Conservation (phyloP, 2,329 filamentous ascomycete genomes). For the Neurospora crassa region DNA sequence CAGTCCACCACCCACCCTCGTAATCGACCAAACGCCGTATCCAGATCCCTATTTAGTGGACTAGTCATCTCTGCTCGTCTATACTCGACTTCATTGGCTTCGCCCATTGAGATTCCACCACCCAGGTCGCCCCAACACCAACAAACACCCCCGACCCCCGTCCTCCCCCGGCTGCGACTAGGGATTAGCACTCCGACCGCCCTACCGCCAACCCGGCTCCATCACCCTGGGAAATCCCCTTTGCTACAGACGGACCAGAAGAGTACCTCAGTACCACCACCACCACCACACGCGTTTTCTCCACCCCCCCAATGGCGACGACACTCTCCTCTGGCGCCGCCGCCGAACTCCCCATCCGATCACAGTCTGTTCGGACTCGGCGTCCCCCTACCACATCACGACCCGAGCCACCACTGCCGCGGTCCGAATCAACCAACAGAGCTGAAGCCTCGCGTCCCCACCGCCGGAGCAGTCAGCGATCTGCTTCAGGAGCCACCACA, state of each 20-base stretch:
- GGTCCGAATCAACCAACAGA: slow-evolving; percentile 19
- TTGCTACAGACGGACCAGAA: background rate
- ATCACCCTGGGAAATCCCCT: slow-evolving; percentile 1
- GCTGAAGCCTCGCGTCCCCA: slow-evolving; percentile 19
- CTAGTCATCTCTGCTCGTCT: background rate
- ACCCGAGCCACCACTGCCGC: slow-evolving; percentile 15
- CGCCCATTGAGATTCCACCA: background rate
- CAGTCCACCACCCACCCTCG: background rate
- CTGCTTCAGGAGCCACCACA: slow-evolving; percentile 13
- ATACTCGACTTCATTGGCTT: background rate
- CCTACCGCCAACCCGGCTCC: background rate
- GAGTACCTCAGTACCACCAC: background rate
- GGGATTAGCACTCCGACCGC: background rate
- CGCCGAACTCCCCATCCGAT: slow-evolving; percentile 18
- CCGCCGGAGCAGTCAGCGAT: slow-evolving; percentile 36
- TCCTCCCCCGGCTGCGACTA: background rate
- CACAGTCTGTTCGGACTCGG: slow-evolving; percentile 19
- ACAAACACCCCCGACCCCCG: background rate
- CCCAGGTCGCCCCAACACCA: background rate
- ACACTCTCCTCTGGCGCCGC: slow-evolving; percentile 13
- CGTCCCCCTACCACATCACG: slow-evolving; percentile 19
- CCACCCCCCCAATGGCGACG: slow-evolving; percentile 15
- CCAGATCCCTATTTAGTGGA: background rate
- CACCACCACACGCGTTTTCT: background rate
- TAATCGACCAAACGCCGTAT: background rate